Base-by-base conservation (phyloP, 2,329 filamentous ascomycete species). In the Lachnellula cervina region DNA sequence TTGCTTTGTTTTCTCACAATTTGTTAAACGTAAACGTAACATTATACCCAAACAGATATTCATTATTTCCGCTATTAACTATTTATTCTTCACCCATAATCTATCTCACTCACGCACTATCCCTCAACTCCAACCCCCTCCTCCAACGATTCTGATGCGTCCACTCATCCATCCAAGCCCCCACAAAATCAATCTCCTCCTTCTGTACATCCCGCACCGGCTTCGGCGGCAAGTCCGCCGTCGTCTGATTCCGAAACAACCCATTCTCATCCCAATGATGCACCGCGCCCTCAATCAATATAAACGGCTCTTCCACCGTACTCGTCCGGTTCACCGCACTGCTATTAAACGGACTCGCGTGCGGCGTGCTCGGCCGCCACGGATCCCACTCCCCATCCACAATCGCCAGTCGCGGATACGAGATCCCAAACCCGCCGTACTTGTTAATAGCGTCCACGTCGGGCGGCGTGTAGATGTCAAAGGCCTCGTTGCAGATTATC, bases 241-340 rank as follows among this genome's bases (percentile, higher is more conserved):
- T 34, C 0, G 84, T 86, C 68, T 88, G 77, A 55, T 86, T 85
- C 1, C 75, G 70, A 49, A 85, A 82, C n/a, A 88, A 64, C 0
- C 84, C 84, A 60, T 87, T 86, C 72, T 87, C 85, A 62, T 89
- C 87, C 86, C 88, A 94, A 68, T 93, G 89, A 70, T 95, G 90
- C 19, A 92, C 88, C 0, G 82, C 88, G n/a, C 80, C 80, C 3
- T 78, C 74, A 46, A 95, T 90, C 46, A 93, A 68, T n/a, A 89
- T 77, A 60, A 86, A 88, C 0, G 89, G 89, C 73, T 91, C 80
- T 48, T 77, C 78, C 0, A 75, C 72, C 0, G 87, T 88, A 45
- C 80, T 87, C 14, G 74, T 71, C 19, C 88, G 76, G 32, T 76
- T 72, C 0, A 77, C 75, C 0, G 83, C 78, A 1, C 76, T 80